Base-by-base conservation (phyloP, 2,329 filamentous ascomycete genomes). In the Colletotrichum sp. region DNA sequence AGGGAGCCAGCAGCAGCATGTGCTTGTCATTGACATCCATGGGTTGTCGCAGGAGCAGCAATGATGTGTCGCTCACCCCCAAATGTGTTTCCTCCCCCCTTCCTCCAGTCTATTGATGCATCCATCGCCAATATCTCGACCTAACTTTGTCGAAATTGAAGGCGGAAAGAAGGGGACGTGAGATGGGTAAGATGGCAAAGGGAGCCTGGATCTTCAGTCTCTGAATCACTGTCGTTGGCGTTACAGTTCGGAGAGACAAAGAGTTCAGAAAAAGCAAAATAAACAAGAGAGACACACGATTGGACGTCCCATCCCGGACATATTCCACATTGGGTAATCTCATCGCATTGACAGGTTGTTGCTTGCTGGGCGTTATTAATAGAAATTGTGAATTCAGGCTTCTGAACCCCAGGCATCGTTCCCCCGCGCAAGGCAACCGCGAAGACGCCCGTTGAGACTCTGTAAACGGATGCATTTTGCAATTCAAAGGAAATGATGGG, bases 321-420 rank as follows among this genome's bases (percentile, higher is more conserved):
- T 39, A 12, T 18, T 67, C 69, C 69, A 68, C 28, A 43, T 72
- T 68, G 55, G 69, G 73, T n/a, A 75, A 75, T 75, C 73, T 75
- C 69, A 24, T 75, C 73, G 73, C 63, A 59, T 72, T 75, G 63
- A 72, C 72, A 64, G 16, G 24, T 67, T 67, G 13, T 18, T 26
- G 57, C 57, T 60, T 28, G 57, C 59, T 55, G 63, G 68, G 36
- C 61, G 43, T 68, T 72, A 68, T 68, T 72, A 71, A 71, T 71
- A 71, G 67, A 52, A 66, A 61, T 39, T 48, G 39, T 21, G 24
- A 61, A 24, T 55, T 24, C 71, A 60, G 60, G 21, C 59, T 74
- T 74, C 34, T 52, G 72, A 71, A 36, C 57, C 7, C 68, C 13
- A 21, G 7, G 8, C 39, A n/a, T 43, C 8, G 18, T 7, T 30